Percentiles rank a stretch among this genome's conserved stretches.
Evolutionary conservation across 2,329 filamentous ascomycete species (phyloP).

Genomic region (Aureobasidium zeae): DNA sequence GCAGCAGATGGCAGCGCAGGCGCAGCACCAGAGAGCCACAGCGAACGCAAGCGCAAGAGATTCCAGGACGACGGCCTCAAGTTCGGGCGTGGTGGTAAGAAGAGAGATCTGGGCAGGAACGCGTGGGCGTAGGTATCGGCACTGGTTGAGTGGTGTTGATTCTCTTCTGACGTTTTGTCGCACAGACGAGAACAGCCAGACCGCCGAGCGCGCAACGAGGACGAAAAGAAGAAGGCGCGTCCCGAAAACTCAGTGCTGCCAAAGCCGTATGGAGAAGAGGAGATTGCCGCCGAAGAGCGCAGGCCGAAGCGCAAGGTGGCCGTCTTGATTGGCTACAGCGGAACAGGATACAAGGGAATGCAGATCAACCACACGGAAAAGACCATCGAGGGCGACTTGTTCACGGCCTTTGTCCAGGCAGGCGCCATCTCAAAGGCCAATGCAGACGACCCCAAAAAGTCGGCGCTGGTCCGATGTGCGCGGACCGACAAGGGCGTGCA

Average conservation of each 20-base stretch:
- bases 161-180: slow-evolving; percentile 32
- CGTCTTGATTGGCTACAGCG: slow-evolving; percentile 89
- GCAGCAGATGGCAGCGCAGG: background rate
- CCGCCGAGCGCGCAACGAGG: slow-evolving; percentile 36
- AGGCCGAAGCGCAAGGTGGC: slow-evolving; percentile 94
- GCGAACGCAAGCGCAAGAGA: slow-evolving; percentile 19
- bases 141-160: slow-evolving; percentile 16
- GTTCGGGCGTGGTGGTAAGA: slow-evolving; percentile 41
- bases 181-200: slow-evolving; percentile 38
- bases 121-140: slow-evolving; percentile 51
- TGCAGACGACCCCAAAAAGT: slow-evolving; percentile 93
- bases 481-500: slow-evolving; percentile 97
- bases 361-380: slow-evolving; percentile 63
- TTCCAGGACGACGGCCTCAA: slow-evolving; percentile 22
- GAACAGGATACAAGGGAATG: slow-evolving; percentile 95
- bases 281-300: slow-evolving; percentile 78
- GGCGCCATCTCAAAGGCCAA: slow-evolving; percentile 95
- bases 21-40: slow-evolving; percentile 2
- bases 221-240: slow-evolving; percentile 33
- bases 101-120: slow-evolving; percentile 56
- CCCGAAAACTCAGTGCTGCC: slow-evolving; percentile 45
- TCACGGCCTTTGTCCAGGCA: slow-evolving; percentile 80
- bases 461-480: slow-evolving; percentile 84
- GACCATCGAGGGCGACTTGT: slow-evolving; percentile 93
- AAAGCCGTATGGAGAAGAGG: slow-evolving; percentile 59